Percentiles rank a stretch among this genome's conserved stretches.
Evolutionary conservation across 164 flowering plant species (phyloP).

Genomic region (Stephania cephalantha): DNA sequence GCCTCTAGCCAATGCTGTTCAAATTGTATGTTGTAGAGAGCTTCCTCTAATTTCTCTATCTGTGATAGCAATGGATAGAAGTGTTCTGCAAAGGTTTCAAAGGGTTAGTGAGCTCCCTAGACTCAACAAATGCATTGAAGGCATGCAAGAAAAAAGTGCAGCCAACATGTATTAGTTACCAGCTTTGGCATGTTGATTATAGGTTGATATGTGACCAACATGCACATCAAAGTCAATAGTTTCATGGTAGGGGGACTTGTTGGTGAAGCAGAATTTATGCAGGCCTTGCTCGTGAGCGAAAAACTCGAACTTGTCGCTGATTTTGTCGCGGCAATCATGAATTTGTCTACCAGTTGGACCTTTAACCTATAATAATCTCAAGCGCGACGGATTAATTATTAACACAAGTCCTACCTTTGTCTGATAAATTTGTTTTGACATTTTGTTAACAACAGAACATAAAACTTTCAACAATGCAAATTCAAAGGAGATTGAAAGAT

Average conservation of each 20-base stretch:
- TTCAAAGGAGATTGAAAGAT: slow-evolving; percentile 9
- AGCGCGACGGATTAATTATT: not conserved
- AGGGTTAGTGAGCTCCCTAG: not conserved
- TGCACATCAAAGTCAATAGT: slow-evolving; percentile 56
- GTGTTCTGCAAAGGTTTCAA: slow-evolving; percentile 59
- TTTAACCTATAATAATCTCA: slow-evolving; percentile 52
- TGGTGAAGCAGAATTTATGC: slow-evolving; percentile 74
- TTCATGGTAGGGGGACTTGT: slow-evolving; percentile 64
- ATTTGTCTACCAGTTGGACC: slow-evolving; percentile 87
- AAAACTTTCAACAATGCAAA: not conserved
- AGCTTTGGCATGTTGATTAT: slow-evolving; percentile 62
- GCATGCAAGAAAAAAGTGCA: not conserved
- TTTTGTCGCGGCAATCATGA: slow-evolving; percentile 73
- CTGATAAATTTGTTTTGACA: too few relatives aligned
- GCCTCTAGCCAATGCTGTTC: slow-evolving; percentile 99
- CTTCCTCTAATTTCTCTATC: slow-evolving; percentile 76
- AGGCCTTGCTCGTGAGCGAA: slow-evolving; percentile 66
- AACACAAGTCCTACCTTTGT: too few relatives aligned
- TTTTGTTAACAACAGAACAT: too few relatives aligned
- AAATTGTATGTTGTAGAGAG: slow-evolving; percentile 86
- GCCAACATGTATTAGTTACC: slow-evolving; percentile 23
- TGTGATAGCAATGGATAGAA: slow-evolving; percentile 76
- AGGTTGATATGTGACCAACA: slow-evolving; percentile 44
- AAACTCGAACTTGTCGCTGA: slow-evolving; percentile 79
- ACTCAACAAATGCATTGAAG: not conserved